Evolutionary conservation across 2,329 filamentous ascomycete species (phyloP).

Genomic region (Achaetomium macrosporum): DNA sequence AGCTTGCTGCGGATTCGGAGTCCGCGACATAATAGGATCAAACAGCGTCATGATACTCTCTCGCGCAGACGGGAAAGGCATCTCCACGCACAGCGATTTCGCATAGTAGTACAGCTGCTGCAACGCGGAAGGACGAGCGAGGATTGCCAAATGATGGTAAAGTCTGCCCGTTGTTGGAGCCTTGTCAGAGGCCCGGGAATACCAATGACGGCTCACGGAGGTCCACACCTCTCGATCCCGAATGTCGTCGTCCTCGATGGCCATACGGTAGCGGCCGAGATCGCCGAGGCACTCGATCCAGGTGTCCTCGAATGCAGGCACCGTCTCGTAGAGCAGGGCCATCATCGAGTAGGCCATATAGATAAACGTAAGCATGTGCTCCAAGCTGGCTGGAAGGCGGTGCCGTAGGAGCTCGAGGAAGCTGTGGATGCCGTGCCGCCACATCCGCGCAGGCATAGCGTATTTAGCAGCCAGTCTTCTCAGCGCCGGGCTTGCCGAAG

Average conservation of each 20-base stretch:
- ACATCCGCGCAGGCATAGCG: conserved; percentile 89
- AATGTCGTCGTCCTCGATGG: conserved; percentile 77
- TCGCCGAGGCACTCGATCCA: conserved; percentile 95
- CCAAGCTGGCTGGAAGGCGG: conserved; percentile 67
- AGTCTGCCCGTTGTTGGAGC: conserved; percentile 70
- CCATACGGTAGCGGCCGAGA: conserved; percentile 75
- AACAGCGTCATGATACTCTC: conserved; percentile 68
- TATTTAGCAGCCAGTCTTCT: conserved; percentile 70
- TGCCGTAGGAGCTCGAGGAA: conserved; percentile 74
- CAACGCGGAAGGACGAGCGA: conserved; percentile 62
- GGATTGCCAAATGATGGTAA: conserved; percentile 81
- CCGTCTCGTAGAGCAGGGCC: conserved; percentile 77
- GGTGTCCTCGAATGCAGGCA: conserved; percentile 74
- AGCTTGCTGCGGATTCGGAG: conserved; percentile 29
- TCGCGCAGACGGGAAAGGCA: conserved; percentile 61
- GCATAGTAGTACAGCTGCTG: conserved; percentile 68
- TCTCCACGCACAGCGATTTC: conserved; percentile 62
- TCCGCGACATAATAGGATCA: conserved; percentile 44
- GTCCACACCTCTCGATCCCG: conserved; percentile 76
- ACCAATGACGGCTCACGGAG: conserved; percentile 75
- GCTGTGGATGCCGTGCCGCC: conserved; percentile 84
- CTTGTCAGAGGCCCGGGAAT: conserved; percentile 71
- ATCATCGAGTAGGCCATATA: conserved; percentile 89
- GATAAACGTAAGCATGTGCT: conserved; percentile 89
- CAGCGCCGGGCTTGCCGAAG: conserved; percentile 63